Evolutionary conservation across 768 basidiomycete species (phyloP).

Genomic region (Amylocystis lapponica): DNA sequence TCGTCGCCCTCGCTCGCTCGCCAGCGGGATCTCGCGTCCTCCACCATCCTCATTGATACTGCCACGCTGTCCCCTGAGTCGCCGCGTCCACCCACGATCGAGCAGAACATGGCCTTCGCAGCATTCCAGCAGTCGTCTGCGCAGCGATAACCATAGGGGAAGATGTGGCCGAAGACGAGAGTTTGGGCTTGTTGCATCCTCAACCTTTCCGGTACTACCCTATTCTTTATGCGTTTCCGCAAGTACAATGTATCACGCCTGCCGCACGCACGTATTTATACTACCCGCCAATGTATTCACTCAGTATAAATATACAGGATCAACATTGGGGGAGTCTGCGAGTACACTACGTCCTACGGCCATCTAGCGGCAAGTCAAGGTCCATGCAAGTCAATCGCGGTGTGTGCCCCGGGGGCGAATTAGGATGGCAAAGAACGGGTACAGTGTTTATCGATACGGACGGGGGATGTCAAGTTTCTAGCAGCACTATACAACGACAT

Average conservation of each 20-base stretch:
- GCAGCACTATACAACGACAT: slow-evolving; percentile 11
- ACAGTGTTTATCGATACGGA: slow-evolving; percentile 2
- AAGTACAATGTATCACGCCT: no score
- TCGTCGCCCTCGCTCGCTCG: slow-evolving; percentile 40
- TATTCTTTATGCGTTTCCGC: no score
- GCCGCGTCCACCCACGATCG: slow-evolving; percentile 60
- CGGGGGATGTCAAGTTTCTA: slow-evolving; percentile 5
- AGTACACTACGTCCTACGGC: slow-evolving; percentile 17
- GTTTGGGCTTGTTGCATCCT: no score
- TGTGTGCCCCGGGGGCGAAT: slow-evolving; percentile 4
- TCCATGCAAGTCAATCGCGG: slow-evolving; percentile 3
- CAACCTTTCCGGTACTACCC: no score
- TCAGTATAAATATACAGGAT: slow-evolving; percentile 15
- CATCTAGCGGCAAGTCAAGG: slow-evolving; percentile 9
- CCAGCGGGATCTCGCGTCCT: slow-evolving; percentile 23
- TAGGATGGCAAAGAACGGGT: slow-evolving; percentile 3
- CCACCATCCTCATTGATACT: slow-evolving; percentile 33
- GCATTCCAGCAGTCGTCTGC: slow-evolving; percentile 35
- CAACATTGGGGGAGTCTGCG: slow-evolving; percentile 15
- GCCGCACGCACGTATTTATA: slow-evolving; percentile 12
- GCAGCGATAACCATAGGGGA: not conserved
- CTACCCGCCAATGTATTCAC: slow-evolving; percentile 18
- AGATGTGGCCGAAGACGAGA: not conserved
- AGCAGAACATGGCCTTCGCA: slow-evolving; percentile 83
- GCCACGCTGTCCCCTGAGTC: slow-evolving; percentile 36